These are phyloP conservation scores for Canavalia ensiformis DNA, from an alignment of 306 rosid genomes.

Conservation along the genomic window DNA sequence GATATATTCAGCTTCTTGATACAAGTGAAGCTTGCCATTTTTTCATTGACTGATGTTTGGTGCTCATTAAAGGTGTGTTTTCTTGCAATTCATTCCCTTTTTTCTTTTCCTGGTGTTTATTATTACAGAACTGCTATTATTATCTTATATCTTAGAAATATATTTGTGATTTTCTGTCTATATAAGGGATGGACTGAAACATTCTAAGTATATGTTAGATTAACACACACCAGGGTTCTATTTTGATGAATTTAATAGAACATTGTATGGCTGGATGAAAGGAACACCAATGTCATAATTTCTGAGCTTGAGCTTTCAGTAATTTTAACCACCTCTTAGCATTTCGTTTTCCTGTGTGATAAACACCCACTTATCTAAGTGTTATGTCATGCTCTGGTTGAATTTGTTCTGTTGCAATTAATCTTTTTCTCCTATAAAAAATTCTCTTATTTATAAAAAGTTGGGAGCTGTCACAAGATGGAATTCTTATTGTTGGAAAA, in stretches of 20 bases:
- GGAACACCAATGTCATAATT: constrained; percentile 29
- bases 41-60: constrained; percentile 88
- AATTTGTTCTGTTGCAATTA: background rate
- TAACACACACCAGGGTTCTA: background rate
- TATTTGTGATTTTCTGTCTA: constrained; percentile 34
- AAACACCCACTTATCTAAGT: background rate
- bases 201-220: constrained; percentile 1
- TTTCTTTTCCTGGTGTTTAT: constrained; percentile 1
- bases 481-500: background rate
- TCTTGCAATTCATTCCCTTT: constrained; percentile 27
- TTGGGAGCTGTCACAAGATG: background rate
- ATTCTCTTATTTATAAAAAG: background rate
- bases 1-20: constrained; percentile 94
- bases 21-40: constrained; percentile 90
- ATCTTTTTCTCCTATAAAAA: background rate
- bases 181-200: constrained; percentile 26
- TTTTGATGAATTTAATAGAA: too few relatives aligned
- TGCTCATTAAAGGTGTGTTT: constrained; percentile 83
- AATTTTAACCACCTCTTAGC: constrained; percentile 23
- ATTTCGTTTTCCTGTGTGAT: constrained; percentile 13
- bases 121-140: constrained; percentile 19
- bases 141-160: constrained; percentile 8
- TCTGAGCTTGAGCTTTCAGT: background rate
- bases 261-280: constrained; percentile 7
- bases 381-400: background rate